phyloP scores from a whole-genome alignment of 306 rosid species.

The Corylus heterophylla region DNA sequence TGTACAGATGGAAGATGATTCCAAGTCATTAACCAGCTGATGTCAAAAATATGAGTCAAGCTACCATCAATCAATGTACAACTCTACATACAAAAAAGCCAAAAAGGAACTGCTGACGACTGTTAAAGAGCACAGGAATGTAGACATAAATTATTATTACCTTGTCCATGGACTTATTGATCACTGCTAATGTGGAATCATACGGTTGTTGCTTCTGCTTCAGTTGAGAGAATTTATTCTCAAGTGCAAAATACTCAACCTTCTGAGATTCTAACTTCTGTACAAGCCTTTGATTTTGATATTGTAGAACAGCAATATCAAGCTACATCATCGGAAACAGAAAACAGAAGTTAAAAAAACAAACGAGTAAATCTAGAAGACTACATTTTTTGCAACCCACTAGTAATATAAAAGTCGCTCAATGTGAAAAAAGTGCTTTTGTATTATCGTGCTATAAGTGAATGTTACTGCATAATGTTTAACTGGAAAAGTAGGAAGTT shows the following conservation, averaged over 20 bases:
- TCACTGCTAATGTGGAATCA: slow-evolving; percentile 58
- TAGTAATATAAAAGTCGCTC: background rate
- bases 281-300: slow-evolving; percentile 83
- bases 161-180: slow-evolving; percentile 75
- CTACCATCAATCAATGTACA: slow-evolving; percentile 29
- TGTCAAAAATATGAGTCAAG: slow-evolving; percentile 28
- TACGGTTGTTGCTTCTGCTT: slow-evolving; percentile 67
- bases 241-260: slow-evolving; percentile 63
- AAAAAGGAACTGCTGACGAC: slow-evolving; percentile 13
- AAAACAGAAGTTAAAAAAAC: slow-evolving; percentile 26
- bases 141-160: slow-evolving; percentile 35
- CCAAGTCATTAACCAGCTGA: slow-evolving; percentile 78
- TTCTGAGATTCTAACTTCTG: slow-evolving; percentile 93
- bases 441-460: background rate
- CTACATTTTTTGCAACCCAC: slow-evolving; percentile 5
- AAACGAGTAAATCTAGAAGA: slow-evolving; percentile 8
- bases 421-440: background rate
- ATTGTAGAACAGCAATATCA: slow-evolving; percentile 81
- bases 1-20: slow-evolving; percentile 46
- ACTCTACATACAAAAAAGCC: slow-evolving; percentile 15
- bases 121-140: slow-evolving; percentile 20
- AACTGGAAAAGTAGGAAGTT: background rate
- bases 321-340: slow-evolving; percentile 53
- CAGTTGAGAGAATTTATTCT: slow-evolving; percentile 59
- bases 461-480: background rate